Evolutionary conservation across 805 yeast species (phyloP), one percentile per base, ranked within the genome.

Genomic region (Hanseniaspora guilliermondii): DNA sequence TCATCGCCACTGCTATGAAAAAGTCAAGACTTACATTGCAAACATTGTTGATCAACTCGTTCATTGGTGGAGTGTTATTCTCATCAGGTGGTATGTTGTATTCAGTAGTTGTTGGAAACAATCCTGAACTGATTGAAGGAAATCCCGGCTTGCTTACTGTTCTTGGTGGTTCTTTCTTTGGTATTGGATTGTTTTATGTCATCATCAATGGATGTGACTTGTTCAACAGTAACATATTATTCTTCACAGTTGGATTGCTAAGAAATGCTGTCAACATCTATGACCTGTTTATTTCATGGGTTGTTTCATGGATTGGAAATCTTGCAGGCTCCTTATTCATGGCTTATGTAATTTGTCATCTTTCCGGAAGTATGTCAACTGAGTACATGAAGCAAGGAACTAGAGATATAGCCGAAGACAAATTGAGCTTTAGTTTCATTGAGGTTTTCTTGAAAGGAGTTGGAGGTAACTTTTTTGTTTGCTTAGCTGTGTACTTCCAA

Each of bases 1-100:
- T 84, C 40, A 91, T 85, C 19, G 94, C 94, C 8, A 85, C 93
- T 0, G 74, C 87, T 2, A 85, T 85, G 93, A 85, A 85, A 66
- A 85, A 85, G 62, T 76, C 89, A 4, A 73, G 94, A 65, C 73
- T 83, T 30, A 74, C 79, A 58, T 59, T 79, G 4, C 82, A 80
- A 56, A 73, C 81, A 0, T 64, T 85, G n/a, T 59, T 78, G 0
- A 61, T 84, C 21, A 83, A 83, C 63, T 79, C 88, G 0, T 64
- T 84, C 5, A 69, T 83, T 57, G 94, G 88, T 4, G 93, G 87
- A 0, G 59, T 83, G 1, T 64, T 85, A 4, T 85, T 85, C 65
- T 68, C 82, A 39, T 69, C 82, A 2, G 93, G 93, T 11, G 86
- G 89, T 0, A 81, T 84, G 85, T 70, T 85, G 16, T 78, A 75